Conservation (phyloP, 768 basidiomycete species). For the Suillus spraguei region DNA sequence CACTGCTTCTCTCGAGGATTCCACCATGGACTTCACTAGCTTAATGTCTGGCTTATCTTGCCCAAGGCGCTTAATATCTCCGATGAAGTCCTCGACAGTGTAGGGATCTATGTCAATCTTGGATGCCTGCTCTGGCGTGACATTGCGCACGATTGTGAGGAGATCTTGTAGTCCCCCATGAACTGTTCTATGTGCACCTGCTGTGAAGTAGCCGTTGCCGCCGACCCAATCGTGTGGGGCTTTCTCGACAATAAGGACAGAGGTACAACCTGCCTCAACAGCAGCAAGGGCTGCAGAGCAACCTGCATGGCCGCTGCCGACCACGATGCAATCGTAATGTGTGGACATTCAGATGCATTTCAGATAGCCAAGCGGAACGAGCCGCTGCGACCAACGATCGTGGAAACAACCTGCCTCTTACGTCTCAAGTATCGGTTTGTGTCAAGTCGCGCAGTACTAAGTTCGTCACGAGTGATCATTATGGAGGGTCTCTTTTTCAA, state of each 20-base stretch:
- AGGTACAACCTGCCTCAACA: constrained; percentile 56
- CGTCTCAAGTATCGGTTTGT: not conserved
- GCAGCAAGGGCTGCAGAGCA: constrained; percentile 67
- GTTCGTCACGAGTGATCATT: not conserved
- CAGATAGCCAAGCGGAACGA: not conserved
- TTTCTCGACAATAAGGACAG: constrained; percentile 68
- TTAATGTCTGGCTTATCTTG: constrained; percentile 45
- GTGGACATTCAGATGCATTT: not conserved
- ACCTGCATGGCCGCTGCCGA: constrained; percentile 67
- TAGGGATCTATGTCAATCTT: constrained; percentile 64
- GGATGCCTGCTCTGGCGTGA: constrained; percentile 41
- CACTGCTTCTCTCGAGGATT: constrained; percentile 55
- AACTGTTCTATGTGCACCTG: constrained; percentile 66
- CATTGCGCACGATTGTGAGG: constrained; percentile 48
- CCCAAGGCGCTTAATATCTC: constrained; percentile 64
- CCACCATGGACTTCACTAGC: constrained; percentile 55
- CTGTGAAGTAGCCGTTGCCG: constrained; percentile 75
- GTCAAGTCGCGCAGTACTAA: constrained; percentile 1
- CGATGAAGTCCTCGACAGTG: constrained; percentile 51
- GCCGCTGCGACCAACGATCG: constrained; percentile 1
- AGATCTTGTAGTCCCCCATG: constrained; percentile 65
- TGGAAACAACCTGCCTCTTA: constrained; percentile 25
- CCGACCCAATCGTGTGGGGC: constrained; percentile 65
- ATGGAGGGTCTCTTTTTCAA: constrained; percentile 95
- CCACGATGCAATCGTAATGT: constrained; percentile 56